Evolutionary conservation across 208 protist genomes (phyloP).

Genomic region (Wallacemonas collosoma): DNA sequence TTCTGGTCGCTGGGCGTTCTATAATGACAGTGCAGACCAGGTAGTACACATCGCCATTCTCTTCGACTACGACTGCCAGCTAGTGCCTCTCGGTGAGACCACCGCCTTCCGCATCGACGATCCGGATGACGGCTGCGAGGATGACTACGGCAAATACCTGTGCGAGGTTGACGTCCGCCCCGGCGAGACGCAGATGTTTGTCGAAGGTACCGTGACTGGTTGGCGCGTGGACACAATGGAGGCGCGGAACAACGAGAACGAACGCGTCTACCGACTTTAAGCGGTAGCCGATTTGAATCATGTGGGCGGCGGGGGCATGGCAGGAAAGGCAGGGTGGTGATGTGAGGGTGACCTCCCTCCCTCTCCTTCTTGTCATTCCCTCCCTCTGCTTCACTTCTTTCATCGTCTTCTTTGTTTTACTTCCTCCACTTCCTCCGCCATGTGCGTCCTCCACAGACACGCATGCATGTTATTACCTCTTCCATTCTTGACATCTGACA

Average conservation of each 20-base stretch:
- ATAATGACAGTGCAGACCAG: slow-evolving; percentile 74
- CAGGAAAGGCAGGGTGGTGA: no score
- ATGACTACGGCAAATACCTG: slow-evolving; percentile 79
- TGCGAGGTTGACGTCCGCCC: slow-evolving; percentile 75
- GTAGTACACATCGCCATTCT: slow-evolving; percentile 81
- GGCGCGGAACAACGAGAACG: slow-evolving; percentile 53
- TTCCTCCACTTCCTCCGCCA: not conserved
- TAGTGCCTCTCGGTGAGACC: slow-evolving; percentile 70
- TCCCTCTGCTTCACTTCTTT: not conserved
- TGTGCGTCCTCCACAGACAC: not conserved
- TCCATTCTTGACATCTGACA: slow-evolving; percentile 11
- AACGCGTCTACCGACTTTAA: slow-evolving; percentile 70
- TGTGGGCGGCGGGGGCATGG: no score
- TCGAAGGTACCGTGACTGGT: slow-evolving; percentile 68
- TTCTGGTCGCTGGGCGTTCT: slow-evolving; percentile 68
- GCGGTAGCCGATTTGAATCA: not conserved
- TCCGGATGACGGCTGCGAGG: slow-evolving; percentile 70
- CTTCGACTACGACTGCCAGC: slow-evolving; percentile 83
- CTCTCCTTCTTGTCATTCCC: no score
- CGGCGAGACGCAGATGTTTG: slow-evolving; percentile 72
- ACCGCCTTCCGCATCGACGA: slow-evolving; percentile 78
- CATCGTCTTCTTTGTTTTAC: not conserved
- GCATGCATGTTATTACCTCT: not conserved
- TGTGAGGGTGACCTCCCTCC: no score
- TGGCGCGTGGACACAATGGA: slow-evolving; percentile 84